Conservation (phyloP, 1,284 basidiomycete species). For the Ustilago loliicola region DNA sequence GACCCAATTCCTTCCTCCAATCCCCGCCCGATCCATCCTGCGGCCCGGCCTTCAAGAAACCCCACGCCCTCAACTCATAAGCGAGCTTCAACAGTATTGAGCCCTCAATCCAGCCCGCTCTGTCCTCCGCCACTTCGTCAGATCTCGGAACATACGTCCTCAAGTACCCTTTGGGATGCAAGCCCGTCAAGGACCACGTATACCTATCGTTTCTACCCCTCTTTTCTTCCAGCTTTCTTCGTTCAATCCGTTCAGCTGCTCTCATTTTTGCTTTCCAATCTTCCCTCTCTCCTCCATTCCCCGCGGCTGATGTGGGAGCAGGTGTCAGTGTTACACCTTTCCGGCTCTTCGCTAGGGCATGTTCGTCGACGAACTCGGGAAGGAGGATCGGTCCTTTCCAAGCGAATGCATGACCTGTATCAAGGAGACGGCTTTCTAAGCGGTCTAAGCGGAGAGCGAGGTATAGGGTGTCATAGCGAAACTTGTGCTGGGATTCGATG, state of each 20-base stretch:
- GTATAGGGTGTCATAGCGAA: constrained; percentile 78
- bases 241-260: constrained; percentile 31
- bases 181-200: constrained; percentile 24
- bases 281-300: not conserved
- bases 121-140: not conserved
- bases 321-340: constrained; percentile 27
- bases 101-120: constrained; percentile 37
- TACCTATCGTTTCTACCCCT: constrained; percentile 19
- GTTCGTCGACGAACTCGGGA: constrained; percentile 35
- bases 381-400: constrained; percentile 59
- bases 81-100: constrained; percentile 57
- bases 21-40: constrained; percentile 36
- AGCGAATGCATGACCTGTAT: constrained; percentile 72
- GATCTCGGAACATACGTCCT: constrained; percentile 22
- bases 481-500: constrained; percentile 74
- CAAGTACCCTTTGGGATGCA: constrained; percentile 36
- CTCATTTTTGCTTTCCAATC: constrained; percentile 44
- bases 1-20: constrained; percentile 38
- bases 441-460: constrained; percentile 76
- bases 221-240: constrained; percentile 31
- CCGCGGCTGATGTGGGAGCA: not conserved
- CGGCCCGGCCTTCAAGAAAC: constrained; percentile 37
- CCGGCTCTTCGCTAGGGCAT: constrained; percentile 18
- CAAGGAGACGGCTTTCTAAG: constrained; percentile 75
- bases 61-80: constrained; percentile 53